These are phyloP conservation scores for Cryphonectria nitschkei DNA, from an alignment of 2,329 filamentous ascomycete species.

Conservation along the genomic window DNA sequence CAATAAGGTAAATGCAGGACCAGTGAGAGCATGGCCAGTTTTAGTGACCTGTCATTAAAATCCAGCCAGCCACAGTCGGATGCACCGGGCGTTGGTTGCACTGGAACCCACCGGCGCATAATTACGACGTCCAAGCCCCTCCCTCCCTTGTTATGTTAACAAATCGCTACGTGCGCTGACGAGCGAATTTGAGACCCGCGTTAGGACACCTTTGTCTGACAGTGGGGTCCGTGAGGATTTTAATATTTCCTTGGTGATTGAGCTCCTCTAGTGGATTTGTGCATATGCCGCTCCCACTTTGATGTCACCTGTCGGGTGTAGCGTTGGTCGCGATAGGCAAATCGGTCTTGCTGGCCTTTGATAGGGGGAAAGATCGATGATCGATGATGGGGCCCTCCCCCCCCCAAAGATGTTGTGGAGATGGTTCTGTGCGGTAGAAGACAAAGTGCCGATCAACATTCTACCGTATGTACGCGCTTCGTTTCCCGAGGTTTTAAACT, in stretches of 20 bases:
- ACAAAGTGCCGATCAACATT: not conserved
- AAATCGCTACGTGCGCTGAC: constrained; percentile 3
- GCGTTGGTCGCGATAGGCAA: not conserved
- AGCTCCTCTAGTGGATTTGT: constrained; percentile 3
- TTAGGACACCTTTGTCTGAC: not conserved
- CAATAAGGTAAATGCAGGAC: not conserved
- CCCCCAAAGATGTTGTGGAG: not conserved
- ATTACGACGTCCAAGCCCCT: not conserved
- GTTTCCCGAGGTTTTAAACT: not conserved
- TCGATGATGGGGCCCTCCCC: not conserved
- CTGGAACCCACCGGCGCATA: constrained; percentile 6
- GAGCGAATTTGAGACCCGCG: not conserved
- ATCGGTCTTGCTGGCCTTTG: not conserved
- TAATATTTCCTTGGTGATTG: not conserved
- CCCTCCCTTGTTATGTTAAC: constrained; percentile 3
- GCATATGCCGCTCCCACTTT: not conserved
- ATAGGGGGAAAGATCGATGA: not conserved
- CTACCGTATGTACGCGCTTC: not conserved
- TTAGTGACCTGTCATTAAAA: constrained; percentile 4
- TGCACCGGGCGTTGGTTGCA: constrained; percentile 6
- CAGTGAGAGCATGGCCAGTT: not conserved
- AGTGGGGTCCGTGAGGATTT: constrained; percentile 2
- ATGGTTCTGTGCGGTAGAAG: not conserved
- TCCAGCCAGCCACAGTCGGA: constrained; percentile 5
- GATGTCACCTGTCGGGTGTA: constrained; percentile 2